Base-by-base conservation (phyloP, 2,329 filamentous ascomycete species). In the Neocatenulostroma microsporum region DNA sequence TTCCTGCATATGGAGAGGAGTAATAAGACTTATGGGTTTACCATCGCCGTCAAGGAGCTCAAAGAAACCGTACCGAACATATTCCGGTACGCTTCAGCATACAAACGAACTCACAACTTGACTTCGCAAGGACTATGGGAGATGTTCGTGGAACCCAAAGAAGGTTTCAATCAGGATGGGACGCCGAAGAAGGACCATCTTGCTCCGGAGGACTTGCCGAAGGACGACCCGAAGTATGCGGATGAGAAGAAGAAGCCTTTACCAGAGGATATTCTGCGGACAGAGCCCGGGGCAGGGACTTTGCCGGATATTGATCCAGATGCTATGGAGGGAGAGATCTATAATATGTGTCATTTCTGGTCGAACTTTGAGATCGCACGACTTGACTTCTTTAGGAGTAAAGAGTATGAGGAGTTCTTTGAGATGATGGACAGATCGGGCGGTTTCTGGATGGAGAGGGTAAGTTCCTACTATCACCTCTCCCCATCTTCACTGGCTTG, bases 281-380 rank as follows among this genome's bases (percentile, higher is more conserved):
- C 76, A 33, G 83, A 94, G 43, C 79, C 84, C 17, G 78, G 76
- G 24, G 73, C 73, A 37, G 78, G 80, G 45, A 74, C 74, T 21
- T 66, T 86, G n/a, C 79, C 82, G 20, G 79, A 91, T 27, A 83
- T 95, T 39, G 86, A 96, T 55, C 80, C 82, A 0, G 88, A 96
- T 56, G 76, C 80, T 27, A 98, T 98, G 91, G 89, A 96, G 59
- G 86, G 87, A 46, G 91, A 98, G 62, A 84, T 80, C 53, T 98
- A 98, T 72, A 98, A 98, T 68, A 98, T 98, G 91, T 98, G 91
- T 62, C 91, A 98, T 69, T 98, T 95, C 70, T 98, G 91, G 91
- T 94, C 87, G 62, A 98, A 98, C 62, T 98, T 98, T 51, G 91
- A 98, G 64, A 98, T 98, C 66, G 91, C 91, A 11, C 79, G 80